Evolutionary conservation across 1,284 basidiomycete species (phyloP).

Genomic region (Pseudozyma sp.): DNA sequence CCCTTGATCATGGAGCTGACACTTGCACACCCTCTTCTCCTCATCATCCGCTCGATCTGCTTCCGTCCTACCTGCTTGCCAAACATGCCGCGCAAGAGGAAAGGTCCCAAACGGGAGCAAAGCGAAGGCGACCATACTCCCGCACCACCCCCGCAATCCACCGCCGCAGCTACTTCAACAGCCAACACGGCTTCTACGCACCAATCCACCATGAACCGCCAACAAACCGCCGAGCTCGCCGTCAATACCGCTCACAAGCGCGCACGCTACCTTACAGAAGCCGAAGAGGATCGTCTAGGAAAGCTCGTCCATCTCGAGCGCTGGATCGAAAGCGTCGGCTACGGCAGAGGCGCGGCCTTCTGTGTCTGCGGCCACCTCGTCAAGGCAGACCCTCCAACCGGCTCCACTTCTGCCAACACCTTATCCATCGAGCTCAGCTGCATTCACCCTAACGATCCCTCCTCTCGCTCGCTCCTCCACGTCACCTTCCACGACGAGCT

Average conservation of each 20-base stretch:
- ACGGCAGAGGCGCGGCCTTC: conserved; percentile 48
- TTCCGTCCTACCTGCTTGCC: background rate
- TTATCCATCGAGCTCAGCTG: conserved; percentile 19
- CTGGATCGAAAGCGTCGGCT: conserved; percentile 31
- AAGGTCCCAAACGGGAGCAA: conserved; percentile 39
- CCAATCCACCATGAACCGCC: background rate
- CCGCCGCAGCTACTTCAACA: background rate
- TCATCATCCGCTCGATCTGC: background rate
- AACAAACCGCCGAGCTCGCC: background rate
- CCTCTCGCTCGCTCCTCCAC: background rate
- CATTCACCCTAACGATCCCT: conserved; percentile 10
- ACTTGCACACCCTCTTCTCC: background rate
- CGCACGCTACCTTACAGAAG: conserved; percentile 13
- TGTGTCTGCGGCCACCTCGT: conserved; percentile 30
- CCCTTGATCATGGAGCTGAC: background rate
- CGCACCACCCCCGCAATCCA: background rate
- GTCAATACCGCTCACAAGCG: conserved; percentile 10
- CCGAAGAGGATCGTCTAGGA: conserved; percentile 42
- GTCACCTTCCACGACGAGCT: conserved; percentile 16
- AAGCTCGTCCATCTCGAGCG: conserved; percentile 30
- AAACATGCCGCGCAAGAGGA: conserved; percentile 44
- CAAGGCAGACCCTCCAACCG: background rate
- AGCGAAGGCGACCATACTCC: conserved; percentile 15
- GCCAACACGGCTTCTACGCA: background rate
- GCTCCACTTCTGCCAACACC: background rate